Percentiles rank a stretch among this genome's conserved stretches.
Evolutionary conservation across 805 yeast genomes (phyloP).

Genomic region (Ogataea saltuana): DNA sequence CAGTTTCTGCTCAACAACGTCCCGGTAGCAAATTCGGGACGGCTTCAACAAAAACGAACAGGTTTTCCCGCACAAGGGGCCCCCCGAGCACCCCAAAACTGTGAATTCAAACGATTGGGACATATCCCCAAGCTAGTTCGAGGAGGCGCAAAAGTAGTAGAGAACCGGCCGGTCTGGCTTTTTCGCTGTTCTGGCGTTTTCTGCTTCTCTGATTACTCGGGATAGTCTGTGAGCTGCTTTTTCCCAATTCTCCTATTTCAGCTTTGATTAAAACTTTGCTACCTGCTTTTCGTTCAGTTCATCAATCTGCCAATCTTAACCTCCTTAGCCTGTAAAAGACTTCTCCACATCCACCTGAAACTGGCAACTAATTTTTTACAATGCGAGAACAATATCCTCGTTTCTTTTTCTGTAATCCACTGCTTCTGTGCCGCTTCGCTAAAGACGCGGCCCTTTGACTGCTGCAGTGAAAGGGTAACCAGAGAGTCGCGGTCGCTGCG

Average conservation of each 20-base stretch:
- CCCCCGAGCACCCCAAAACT: constrained; percentile 80
- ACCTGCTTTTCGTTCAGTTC: no score
- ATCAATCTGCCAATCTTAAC: neutral
- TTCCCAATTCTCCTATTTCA: no score
- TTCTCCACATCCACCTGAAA: constrained; percentile 9
- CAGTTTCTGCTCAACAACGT: constrained; percentile 31
- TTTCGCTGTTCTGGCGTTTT: no score
- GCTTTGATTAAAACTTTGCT: no score
- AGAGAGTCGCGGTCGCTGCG: neutral
- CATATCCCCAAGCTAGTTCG: no score
- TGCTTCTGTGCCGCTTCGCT: constrained; percentile 5
- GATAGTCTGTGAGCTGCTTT: no score
- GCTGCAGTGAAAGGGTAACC: constrained; percentile 1
- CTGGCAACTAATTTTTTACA: neutral
- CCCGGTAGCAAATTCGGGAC: constrained; percentile 40
- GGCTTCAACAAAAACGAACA: constrained; percentile 72
- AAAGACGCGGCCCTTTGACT: constrained; percentile 2
- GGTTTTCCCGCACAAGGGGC: constrained; percentile 72
- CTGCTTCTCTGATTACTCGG: no score
- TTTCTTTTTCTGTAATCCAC: neutral
- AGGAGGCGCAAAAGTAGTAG: no score
- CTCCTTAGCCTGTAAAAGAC: neutral
- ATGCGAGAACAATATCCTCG: neutral
- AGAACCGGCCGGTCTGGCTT: no score
- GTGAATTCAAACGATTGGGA: constrained; percentile 64